Percentiles rank a stretch among this genome's conserved stretches.
Evolutionary conservation across 2,329 filamentous ascomycete genomes (phyloP).

Genomic region (Pseudovirgaria hyperparasitica): DNA sequence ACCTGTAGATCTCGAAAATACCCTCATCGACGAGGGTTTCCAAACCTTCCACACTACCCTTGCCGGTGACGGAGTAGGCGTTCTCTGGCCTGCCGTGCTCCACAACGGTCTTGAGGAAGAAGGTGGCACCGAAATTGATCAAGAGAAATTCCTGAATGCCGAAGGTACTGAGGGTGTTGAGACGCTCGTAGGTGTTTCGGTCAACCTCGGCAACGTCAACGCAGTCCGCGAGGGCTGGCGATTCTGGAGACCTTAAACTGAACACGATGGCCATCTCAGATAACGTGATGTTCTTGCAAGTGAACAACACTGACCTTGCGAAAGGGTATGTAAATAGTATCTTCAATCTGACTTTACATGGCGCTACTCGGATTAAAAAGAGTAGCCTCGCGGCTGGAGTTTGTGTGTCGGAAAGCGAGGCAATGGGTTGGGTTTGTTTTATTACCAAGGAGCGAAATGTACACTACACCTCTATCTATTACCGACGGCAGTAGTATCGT

Average conservation of each 20-base stretch:
- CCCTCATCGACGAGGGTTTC: constrained; percentile 51
- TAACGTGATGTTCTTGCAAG: too few species aligned
- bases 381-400: too few species aligned
- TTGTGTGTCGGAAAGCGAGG: too few species aligned
- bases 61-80: constrained; percentile 85
- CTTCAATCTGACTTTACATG: too few species aligned
- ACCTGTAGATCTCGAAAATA: constrained; percentile 52
- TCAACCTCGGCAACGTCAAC: constrained; percentile 4
- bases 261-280: too few species aligned
- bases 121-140: constrained; percentile 83
- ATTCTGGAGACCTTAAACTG: constrained; percentile 23
- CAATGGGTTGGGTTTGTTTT: too few species aligned
- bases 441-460: too few species aligned
- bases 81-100: constrained; percentile 83
- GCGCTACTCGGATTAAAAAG: too few species aligned
- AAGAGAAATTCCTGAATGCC: constrained; percentile 76
- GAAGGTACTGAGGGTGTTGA: constrained; percentile 79
- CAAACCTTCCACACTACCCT: constrained; percentile 78
- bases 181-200: constrained; percentile 61
- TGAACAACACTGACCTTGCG: too few species aligned
- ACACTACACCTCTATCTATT: too few species aligned
- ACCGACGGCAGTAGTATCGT: too few species aligned
- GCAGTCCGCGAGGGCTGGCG: constrained; percentile 26
- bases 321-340: too few species aligned
- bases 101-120: constrained; percentile 72